Conservation (phyloP, 1,284 basidiomycete species). For the Rhizopogon parksii region DNA sequence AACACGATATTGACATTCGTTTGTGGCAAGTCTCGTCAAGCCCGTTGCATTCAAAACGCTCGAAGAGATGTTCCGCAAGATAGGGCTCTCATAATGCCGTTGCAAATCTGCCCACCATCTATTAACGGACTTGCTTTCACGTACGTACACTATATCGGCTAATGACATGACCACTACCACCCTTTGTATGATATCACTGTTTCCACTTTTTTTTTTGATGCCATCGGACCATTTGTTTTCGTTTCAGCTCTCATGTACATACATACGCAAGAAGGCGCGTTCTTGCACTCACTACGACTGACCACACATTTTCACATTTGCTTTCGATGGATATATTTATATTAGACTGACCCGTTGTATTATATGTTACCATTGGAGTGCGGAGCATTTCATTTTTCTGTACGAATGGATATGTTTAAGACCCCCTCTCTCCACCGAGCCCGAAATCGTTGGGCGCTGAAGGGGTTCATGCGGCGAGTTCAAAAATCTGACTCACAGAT, state of each 20-base stretch:
- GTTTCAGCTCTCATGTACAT: background rate
- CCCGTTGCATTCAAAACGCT: constrained; percentile 89
- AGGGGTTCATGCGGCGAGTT: too few species aligned
- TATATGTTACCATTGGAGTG: too few species aligned
- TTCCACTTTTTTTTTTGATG: background rate
- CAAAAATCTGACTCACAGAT: too few species aligned
- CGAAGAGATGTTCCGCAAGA: constrained; percentile 75
- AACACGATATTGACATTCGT: constrained; percentile 1
- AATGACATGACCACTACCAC: background rate
- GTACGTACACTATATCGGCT: background rate
- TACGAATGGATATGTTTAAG: too few species aligned
- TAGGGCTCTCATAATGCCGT: constrained; percentile 48
- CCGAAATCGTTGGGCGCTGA: too few species aligned
- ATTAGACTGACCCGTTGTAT: too few species aligned
- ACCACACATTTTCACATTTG: too few species aligned
- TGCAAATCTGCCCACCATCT: background rate
- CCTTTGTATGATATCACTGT: background rate
- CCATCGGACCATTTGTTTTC: background rate
- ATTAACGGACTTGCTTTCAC: background rate
- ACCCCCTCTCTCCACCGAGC: too few species aligned
- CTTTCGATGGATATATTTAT: too few species aligned
- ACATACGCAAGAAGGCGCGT: background rate
- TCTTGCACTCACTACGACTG: too few species aligned
- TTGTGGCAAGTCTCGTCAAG: constrained; percentile 67
- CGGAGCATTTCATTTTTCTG: too few species aligned